Evolutionary conservation across 2,329 filamentous ascomycete genomes (phyloP).

Genomic region (Xenosphaeropsis pyriputrescens): DNA sequence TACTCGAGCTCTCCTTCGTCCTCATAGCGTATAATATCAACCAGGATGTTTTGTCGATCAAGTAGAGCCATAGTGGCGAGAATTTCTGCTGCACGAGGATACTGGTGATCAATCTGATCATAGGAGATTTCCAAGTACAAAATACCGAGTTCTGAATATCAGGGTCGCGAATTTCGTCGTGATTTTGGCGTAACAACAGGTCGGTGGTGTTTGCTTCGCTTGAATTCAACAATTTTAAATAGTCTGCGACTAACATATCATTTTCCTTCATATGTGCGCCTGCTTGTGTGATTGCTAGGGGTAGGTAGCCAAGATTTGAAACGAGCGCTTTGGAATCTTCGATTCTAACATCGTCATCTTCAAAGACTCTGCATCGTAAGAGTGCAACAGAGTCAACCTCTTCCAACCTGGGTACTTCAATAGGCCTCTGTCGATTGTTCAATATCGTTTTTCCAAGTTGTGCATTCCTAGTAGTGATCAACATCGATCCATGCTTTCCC

Average conservation of each 20-base stretch:
- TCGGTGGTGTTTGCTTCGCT: constrained; percentile 13
- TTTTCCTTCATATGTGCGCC: constrained; percentile 22
- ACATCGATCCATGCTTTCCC: constrained; percentile 1
- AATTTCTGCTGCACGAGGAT: constrained; percentile 4
- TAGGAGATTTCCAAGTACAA: constrained; percentile 8
- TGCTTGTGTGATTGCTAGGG: constrained; percentile 22
- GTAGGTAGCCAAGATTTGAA: constrained; percentile 19
- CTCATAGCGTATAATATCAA: constrained; percentile 5
- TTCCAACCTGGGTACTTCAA: constrained; percentile 16
- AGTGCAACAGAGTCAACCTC: constrained; percentile 12
- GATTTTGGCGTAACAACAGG: constrained; percentile 15
- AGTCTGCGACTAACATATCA: constrained; percentile 12
- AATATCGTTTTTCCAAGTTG: constrained; percentile 10
- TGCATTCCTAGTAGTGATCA: neutral
- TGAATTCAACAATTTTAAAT: constrained; percentile 18
- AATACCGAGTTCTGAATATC: constrained; percentile 4
- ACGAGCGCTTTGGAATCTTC: constrained; percentile 9
- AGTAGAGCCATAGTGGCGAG: constrained; percentile 8
- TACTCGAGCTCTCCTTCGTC: constrained; percentile 3
- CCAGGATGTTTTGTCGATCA: constrained; percentile 9
- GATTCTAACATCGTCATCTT: constrained; percentile 2
- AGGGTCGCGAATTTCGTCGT: neutral
- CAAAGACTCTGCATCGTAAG: neutral
- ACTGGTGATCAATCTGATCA: constrained; percentile 4
- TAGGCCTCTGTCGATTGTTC: constrained; percentile 7